A percentile compares a stretch with the other conserved stretches of the same genome.
Evolutionary conservation across 2,329 filamentous ascomycete genomes (phyloP).

Genomic region (Talaromyces sp.): DNA sequence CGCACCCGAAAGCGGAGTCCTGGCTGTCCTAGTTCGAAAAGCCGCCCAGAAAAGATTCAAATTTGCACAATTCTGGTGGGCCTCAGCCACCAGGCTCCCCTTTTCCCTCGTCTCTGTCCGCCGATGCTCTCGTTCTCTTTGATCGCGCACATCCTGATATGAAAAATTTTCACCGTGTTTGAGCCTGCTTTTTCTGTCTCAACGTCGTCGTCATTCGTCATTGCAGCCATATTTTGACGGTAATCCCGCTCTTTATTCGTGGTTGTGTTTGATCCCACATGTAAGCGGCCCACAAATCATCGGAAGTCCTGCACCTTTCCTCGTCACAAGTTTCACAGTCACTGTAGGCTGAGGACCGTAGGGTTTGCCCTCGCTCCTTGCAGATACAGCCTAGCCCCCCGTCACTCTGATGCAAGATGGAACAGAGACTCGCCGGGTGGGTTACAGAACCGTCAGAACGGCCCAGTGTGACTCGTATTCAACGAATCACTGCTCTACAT

Average conservation of each 20-base stretch:
- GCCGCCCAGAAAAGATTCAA: conserved; percentile 3
- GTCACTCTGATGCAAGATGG: conserved; percentile 24
- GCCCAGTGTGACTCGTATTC: background rate
- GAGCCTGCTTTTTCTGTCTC: background rate
- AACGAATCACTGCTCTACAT: background rate
- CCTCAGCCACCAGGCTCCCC: conserved; percentile 17
- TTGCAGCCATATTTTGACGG: background rate
- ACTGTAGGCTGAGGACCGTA: background rate
- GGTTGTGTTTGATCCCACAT: background rate
- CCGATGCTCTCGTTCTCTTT: background rate
- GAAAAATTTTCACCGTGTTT: background rate
- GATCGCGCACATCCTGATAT: background rate
- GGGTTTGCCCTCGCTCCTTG: conserved; percentile 29
- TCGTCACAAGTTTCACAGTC: background rate
- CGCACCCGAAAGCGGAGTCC: conserved; percentile 23
- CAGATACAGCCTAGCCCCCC: conserved; percentile 24
- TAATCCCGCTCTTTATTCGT: background rate
- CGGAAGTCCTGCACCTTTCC: background rate
- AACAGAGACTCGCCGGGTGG: conserved; percentile 2
- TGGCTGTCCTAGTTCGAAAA: background rate
- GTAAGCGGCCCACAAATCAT: background rate
- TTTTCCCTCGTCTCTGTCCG: background rate
- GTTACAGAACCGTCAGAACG: background rate
- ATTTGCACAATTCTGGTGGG: conserved; percentile 14
- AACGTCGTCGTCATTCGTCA: no score